Base-by-base conservation (phyloP, 2,329 filamentous ascomycete genomes). In the Elsinoe ampelina region DNA sequence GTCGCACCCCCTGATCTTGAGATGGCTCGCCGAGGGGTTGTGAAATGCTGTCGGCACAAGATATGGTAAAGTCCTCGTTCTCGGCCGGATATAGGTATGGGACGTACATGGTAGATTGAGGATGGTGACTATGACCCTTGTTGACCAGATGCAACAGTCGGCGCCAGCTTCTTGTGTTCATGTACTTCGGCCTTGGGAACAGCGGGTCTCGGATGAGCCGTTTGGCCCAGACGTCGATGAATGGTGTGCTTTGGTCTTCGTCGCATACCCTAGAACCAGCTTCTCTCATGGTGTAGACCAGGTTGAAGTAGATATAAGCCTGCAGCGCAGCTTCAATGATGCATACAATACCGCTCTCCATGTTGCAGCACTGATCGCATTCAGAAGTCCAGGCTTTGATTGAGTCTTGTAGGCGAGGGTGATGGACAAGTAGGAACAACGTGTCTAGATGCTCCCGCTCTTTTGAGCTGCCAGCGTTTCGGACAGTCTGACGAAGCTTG, bases 281-380 rank as follows among this genome's bases (percentile, higher is more conserved):
- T 13, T 52, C 48, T n/a, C 48, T 13, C 48, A 52, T 38, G 17
- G 26, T 11, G 17, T 36, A 20, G 5, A 52, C 26, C 34, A 52
- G 3, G 48, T 52, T 52, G 48, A 52, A 30, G 36, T 52, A 52
- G 8, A 52, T 30, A 13, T 52, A 52, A 5, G 34, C 30, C 17
- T 36, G 34, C 7, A 52, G 32, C 15, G 48, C 48, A 36, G 48
- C 34, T n/a, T 52, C 13, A 13, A 52, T 17, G 32, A 52, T 38
- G 32, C 48, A 52, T 6, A 52, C 26, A 13, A 52, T 11, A n/a
- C 48, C 48, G 20, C 48, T 52, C 20, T 52, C 48, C 48, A 52
- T 52, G 32, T 52, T 52, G 17, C 48, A 52, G 26, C 48, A 52
- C 5, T 15, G 17, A 39, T 52, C 48, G 30, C 48, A 30, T 26